phyloP scores from a whole-genome alignment of 202 grass and related monocot genomes.

The Musa balbisiana region DNA sequence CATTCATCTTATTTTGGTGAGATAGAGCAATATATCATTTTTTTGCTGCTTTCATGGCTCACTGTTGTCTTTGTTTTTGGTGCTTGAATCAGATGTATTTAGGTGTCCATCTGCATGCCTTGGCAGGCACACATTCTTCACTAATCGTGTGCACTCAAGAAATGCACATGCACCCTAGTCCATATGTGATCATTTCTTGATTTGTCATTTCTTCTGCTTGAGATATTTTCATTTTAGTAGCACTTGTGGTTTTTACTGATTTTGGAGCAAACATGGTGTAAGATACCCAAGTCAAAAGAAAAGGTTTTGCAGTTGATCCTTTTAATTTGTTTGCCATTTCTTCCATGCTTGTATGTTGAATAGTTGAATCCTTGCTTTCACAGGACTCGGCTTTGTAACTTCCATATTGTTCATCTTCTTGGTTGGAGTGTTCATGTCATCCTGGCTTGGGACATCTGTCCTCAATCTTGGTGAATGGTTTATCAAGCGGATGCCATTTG shows the following conservation, averaged over 20 bases:
- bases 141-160: not conserved
- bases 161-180: too few relatives aligned
- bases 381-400: slow-evolving; percentile 9
- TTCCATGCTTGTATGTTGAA: not conserved
- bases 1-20: not conserved
- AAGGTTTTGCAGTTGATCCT: not conserved
- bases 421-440: slow-evolving; percentile 13
- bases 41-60: not conserved
- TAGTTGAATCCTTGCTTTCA: not conserved
- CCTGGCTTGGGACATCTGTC: slow-evolving; percentile 4
- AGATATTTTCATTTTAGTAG: not conserved
- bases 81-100: not conserved
- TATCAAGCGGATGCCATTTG: slow-evolving; percentile 12
- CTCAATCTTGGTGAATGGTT: slow-evolving; percentile 13
- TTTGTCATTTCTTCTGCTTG: not conserved
- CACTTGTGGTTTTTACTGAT: not conserved
- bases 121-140: not conserved
- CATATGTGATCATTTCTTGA: too few relatives aligned
- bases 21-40: not conserved
- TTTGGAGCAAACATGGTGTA: too few relatives aligned
- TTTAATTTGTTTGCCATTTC: not conserved
- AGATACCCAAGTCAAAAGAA: not conserved
- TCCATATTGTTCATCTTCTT: slow-evolving; percentile 3
- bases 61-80: not conserved
- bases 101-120: not conserved